A percentile compares a stretch with the other conserved stretches of the same genome.
Conservation (phyloP, 768 basidiomycete species). For the Pulveroboletus ravenelii region DNA sequence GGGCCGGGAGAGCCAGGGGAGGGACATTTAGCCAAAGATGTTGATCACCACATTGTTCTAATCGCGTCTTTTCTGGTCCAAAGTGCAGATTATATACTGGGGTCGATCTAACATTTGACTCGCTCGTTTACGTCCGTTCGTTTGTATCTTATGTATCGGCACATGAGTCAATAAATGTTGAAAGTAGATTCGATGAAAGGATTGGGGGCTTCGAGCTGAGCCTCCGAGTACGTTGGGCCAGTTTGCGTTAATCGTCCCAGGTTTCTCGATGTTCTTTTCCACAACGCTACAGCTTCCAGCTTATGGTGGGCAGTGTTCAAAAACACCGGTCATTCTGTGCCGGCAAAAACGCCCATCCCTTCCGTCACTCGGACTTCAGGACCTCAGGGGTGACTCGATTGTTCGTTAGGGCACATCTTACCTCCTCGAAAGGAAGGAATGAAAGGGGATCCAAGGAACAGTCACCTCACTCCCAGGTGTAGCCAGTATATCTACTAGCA, state of each 20-base stretch:
- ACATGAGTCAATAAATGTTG: background rate
- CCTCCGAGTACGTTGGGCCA: no score
- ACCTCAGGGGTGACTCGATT: background rate
- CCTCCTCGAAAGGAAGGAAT: background rate
- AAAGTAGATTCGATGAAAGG: background rate
- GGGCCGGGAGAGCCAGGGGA: conserved; percentile 23
- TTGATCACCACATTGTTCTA: background rate
- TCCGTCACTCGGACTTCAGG: background rate
- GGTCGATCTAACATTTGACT: background rate
- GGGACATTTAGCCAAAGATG: conserved; percentile 18
- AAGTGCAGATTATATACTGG: conserved; percentile 3
- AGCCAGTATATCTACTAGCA: background rate
- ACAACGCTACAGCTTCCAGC: no score
- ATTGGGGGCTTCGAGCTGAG: background rate
- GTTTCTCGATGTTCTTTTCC: no score
- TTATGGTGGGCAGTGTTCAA: no score
- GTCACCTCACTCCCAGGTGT: background rate
- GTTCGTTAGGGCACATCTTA: background rate
- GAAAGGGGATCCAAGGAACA: no score
- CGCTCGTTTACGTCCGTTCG: conserved; percentile 1
- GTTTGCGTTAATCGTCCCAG: no score
- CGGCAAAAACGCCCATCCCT: background rate
- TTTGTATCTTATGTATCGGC: conserved; percentile 16
- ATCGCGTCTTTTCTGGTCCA: background rate
- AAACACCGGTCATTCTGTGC: background rate